Percentiles rank a stretch among this genome's conserved stretches.
phyloP scores from a whole-genome alignment of 805 yeast genomes.

The Wickerhamiella vanderwaltii region DNA sequence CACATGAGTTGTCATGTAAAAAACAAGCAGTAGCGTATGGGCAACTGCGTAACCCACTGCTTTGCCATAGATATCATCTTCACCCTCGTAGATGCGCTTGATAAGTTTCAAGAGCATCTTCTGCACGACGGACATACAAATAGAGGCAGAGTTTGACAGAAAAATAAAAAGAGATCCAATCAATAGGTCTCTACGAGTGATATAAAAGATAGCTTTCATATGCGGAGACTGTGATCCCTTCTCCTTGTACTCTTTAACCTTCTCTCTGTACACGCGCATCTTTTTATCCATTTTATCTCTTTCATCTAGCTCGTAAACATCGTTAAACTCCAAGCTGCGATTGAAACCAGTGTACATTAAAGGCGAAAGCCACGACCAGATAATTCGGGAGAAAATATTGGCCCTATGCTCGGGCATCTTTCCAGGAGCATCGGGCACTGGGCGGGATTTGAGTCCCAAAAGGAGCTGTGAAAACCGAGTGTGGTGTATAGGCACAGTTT shows the following conservation, averaged over 20 bases:
- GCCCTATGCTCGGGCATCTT: constrained; percentile 22
- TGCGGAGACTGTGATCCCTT: constrained; percentile 3
- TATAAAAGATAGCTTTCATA: constrained; percentile 16
- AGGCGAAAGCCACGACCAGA: constrained; percentile 47
- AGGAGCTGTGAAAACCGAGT: constrained; percentile 12
- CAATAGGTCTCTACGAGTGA: constrained; percentile 16
- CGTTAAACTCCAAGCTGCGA: constrained; percentile 20
- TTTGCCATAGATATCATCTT: constrained; percentile 17
- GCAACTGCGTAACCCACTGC: constrained; percentile 76
- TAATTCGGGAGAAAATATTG: constrained; percentile 31
- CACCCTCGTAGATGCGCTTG: constrained; percentile 13
- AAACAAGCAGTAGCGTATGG: constrained; percentile 25
- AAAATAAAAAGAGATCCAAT: constrained; percentile 1
- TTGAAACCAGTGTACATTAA: constrained; percentile 29
- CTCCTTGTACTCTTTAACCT: constrained; percentile 13
- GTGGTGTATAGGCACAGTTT: constrained; percentile 11
- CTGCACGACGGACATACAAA: constrained; percentile 21
- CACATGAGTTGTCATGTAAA: no score
- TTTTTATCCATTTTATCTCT: constrained; percentile 15
- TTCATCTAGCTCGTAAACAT: constrained; percentile 16
- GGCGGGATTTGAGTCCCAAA: constrained; percentile 16
- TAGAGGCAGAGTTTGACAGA: constrained; percentile 17
- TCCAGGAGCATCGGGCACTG: constrained; percentile 19
- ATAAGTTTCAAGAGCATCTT: constrained; percentile 14
- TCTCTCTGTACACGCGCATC: constrained; percentile 14